Conservation (phyloP, 2,329 filamentous ascomycete species). For the Sclerotinia trifoliorum region DNA sequence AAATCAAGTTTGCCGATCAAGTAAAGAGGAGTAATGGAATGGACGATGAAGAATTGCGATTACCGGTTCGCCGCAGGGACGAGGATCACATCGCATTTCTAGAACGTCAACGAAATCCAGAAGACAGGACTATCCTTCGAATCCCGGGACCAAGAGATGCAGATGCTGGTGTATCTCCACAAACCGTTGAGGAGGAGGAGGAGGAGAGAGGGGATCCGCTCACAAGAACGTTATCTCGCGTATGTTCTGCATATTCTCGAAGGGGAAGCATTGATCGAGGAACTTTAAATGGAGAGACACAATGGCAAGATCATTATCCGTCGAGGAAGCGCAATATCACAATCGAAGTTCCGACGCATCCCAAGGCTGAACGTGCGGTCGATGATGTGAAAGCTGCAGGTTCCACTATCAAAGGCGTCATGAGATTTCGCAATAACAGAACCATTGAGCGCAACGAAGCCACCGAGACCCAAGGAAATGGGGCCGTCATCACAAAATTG, state of each 20-base stretch:
- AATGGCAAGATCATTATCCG: slow-evolving; percentile 34
- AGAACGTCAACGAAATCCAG: slow-evolving; percentile 74
- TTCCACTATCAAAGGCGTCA: slow-evolving; percentile 27
- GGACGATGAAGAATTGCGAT: slow-evolving; percentile 49
- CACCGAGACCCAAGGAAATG: slow-evolving; percentile 37
- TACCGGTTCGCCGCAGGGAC: slow-evolving; percentile 55
- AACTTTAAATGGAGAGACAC: slow-evolving; percentile 27
- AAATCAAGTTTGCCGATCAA: slow-evolving; percentile 65
- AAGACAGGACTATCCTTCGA: slow-evolving; percentile 71
- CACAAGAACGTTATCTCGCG: slow-evolving; percentile 26
- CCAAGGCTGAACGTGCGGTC: slow-evolving; percentile 36
- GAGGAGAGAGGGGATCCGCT: slow-evolving; percentile 32
- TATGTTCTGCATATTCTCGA: slow-evolving; percentile 27
- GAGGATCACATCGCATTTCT: slow-evolving; percentile 87
- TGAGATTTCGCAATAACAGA: slow-evolving; percentile 48
- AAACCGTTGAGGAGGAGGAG: slow-evolving; percentile 48
- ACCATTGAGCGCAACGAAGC: slow-evolving; percentile 41
- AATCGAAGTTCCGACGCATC: slow-evolving; percentile 29
- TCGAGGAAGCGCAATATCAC: slow-evolving; percentile 36
- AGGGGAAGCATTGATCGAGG: slow-evolving; percentile 22
- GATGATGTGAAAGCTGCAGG: slow-evolving; percentile 33
- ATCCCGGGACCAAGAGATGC: slow-evolving; percentile 92
- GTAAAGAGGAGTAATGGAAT: slow-evolving; percentile 59
- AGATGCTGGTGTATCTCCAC: slow-evolving; percentile 74
- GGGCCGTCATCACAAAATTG: slow-evolving; percentile 21